Percentiles rank a stretch among this genome's conserved stretches.
Conservation (phyloP, 1,284 basidiomycete species). For the Boletus hoseneyae region DNA sequence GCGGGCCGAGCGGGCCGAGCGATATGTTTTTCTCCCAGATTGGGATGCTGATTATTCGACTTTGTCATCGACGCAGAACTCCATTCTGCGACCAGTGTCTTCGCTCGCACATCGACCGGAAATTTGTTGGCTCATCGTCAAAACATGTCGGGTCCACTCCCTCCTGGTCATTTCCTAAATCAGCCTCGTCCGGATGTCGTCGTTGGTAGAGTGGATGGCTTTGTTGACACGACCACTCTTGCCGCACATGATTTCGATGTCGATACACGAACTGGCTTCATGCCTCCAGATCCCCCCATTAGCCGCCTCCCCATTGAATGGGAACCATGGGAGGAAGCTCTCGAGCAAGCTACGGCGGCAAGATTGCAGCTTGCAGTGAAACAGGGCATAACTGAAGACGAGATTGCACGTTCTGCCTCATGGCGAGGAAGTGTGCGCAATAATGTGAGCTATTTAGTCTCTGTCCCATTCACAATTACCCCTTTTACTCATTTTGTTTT, state of each 20-base stretch:
- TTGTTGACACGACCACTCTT: conserved; percentile 79
- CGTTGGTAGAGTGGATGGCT: conserved; percentile 35
- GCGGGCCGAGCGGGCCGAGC: no score
- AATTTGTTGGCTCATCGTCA: no score
- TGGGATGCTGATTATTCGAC: no score
- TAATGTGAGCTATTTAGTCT: conserved; percentile 43
- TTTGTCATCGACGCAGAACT: no score
- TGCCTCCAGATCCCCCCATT: conserved; percentile 80
- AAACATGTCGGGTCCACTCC: conserved; percentile 29
- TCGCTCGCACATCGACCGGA: no score
- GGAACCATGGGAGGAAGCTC: conserved; percentile 67
- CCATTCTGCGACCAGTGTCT: no score
- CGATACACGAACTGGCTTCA: conserved; percentile 88
- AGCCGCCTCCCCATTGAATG: conserved; percentile 58
- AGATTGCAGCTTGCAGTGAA: conserved; percentile 58
- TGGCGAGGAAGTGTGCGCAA: conserved; percentile 65
- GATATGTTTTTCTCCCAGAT: no score
- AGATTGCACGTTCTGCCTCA: conserved; percentile 42
- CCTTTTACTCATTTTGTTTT: not conserved
- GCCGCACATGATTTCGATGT: conserved; percentile 95
- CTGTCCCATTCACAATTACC: not conserved
- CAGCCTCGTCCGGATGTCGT: conserved; percentile 55
- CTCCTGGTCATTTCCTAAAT: conserved; percentile 61
- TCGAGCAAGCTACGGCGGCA: conserved; percentile 49
- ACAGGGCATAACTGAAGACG: conserved; percentile 40